phyloP scores from a whole-genome alignment of 2,329 filamentous ascomycete genomes.

The Decorospora gaudefroyi region DNA sequence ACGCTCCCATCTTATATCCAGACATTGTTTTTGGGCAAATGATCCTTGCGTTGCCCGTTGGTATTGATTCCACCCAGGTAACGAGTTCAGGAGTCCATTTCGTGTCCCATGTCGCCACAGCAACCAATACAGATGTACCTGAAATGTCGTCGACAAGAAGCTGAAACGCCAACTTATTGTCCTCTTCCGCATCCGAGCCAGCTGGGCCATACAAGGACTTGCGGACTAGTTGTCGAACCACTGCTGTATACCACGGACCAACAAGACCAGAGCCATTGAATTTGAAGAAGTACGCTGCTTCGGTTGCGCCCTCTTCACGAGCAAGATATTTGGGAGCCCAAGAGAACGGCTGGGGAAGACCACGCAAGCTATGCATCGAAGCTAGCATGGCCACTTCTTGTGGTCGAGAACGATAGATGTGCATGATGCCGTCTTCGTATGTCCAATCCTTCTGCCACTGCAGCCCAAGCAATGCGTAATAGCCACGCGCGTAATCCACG shows the following conservation, averaged over 20 bases:
- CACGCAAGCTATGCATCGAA: not conserved
- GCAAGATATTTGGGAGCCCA: not conserved
- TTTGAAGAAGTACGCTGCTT: not conserved
- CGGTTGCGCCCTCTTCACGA: not conserved
- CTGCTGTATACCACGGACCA: not conserved
- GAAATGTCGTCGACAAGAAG: no score
- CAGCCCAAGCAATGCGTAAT: not conserved
- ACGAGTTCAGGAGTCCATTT: not conserved
- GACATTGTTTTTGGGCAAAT: not conserved
- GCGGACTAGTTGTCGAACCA: no score
- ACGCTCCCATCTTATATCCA: not conserved
- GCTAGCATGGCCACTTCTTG: constrained; percentile 1
- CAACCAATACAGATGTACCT: not conserved
- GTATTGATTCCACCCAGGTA: not conserved
- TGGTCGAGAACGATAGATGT: not conserved
- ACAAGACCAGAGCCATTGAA: not conserved
- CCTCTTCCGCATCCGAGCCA: no score
- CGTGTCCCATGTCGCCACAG: not conserved
- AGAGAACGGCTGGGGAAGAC: not conserved
- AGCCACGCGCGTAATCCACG: not conserved
- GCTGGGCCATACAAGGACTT: no score
- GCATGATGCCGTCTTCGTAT: not conserved
- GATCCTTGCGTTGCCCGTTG: not conserved
- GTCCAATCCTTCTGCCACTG: not conserved
- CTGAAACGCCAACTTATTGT: no score